A percentile compares a stretch with the other conserved stretches of the same genome.
phyloP scores from a whole-genome alignment of 2,329 filamentous ascomycete genomes.

The Pseudocercospora fuligena region DNA sequence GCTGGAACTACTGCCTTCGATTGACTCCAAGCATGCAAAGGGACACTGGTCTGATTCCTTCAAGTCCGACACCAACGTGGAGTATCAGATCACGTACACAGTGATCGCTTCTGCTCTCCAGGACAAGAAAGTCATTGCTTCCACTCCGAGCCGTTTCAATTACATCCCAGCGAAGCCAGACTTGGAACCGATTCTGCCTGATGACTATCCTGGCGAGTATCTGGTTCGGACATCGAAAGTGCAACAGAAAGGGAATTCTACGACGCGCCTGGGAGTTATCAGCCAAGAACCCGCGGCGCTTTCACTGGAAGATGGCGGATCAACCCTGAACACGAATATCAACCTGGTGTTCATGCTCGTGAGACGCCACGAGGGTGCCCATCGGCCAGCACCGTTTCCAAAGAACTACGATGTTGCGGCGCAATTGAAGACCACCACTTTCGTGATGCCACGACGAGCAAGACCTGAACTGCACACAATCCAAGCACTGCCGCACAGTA shows the following conservation, averaged over 20 bases:
- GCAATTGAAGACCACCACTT: conserved; percentile 18
- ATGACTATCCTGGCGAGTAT: conserved; percentile 25
- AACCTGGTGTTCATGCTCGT: conserved; percentile 18
- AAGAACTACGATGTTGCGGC: conserved; percentile 17
- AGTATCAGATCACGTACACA: conserved; percentile 22
- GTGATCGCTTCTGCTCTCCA: conserved; percentile 18
- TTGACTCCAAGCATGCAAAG: conserved; percentile 18
- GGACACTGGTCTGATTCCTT: conserved; percentile 23
- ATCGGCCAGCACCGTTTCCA: background rate
- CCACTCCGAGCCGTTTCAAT: conserved; percentile 14
- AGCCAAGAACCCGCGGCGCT: conserved; percentile 21
- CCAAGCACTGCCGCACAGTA: background rate
- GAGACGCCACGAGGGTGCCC: background rate
- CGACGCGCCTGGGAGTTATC: conserved; percentile 20
- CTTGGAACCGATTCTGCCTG: conserved; percentile 9
- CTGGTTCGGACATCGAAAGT: conserved; percentile 17
- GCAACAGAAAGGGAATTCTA: background rate
- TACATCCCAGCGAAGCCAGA: conserved; percentile 11
- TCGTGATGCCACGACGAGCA: conserved; percentile 17
- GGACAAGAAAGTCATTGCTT: conserved; percentile 16
- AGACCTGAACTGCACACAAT: conserved; percentile 13
- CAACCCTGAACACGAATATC: conserved; percentile 8
- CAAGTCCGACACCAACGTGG: conserved; percentile 12
- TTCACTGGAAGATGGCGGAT: background rate
- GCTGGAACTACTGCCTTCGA: conserved; percentile 16